Conservation (phyloP, 805 yeast genomes). For the Candida qinlingensis region DNA sequence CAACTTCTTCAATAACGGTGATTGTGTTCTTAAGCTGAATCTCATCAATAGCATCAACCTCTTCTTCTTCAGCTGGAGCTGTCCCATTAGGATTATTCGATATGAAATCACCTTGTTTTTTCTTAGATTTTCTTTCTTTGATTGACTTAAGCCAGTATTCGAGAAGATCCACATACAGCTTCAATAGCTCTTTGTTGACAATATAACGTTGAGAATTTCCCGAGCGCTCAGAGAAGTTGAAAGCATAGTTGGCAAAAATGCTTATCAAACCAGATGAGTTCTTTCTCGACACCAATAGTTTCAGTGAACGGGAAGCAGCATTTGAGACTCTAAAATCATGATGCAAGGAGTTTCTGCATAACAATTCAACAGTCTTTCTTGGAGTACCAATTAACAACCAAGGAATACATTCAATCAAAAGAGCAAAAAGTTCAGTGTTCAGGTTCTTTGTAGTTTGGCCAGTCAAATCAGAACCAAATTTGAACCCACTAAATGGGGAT, state of each 20-base stretch:
- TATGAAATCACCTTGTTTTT: conserved; percentile 8
- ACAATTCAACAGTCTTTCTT: conserved; percentile 63
- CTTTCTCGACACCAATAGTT: conserved; percentile 57
- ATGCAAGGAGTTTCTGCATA: conserved; percentile 75
- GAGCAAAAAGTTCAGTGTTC: conserved; percentile 60
- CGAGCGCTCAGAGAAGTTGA: conserved; percentile 72
- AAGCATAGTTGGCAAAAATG: conserved; percentile 73
- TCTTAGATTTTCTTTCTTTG: conserved; percentile 28
- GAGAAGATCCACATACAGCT: conserved; percentile 71
- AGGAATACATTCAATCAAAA: conserved; percentile 67
- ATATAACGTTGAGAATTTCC: conserved; percentile 52
- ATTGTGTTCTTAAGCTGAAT: conserved; percentile 73
- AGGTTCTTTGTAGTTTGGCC: conserved; percentile 30
- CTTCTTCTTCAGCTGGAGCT: conserved; percentile 13
- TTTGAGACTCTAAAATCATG: conserved; percentile 53
- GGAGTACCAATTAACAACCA: conserved; percentile 60
- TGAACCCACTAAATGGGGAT: conserved; percentile 32
- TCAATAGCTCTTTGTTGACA: conserved; percentile 56
- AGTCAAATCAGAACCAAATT: conserved; percentile 37
- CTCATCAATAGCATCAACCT: conserved; percentile 44
- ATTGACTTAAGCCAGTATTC: conserved; percentile 78
- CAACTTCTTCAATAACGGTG: conserved; percentile 88
- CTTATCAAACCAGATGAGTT: conserved; percentile 69
- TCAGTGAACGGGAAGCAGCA: conserved; percentile 61
- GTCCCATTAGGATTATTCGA: conserved; percentile 6